Evolutionary conservation across 805 yeast genomes (phyloP), one percentile per base, ranked within the genome.

Genomic region (Nakazawaea sp.): DNA sequence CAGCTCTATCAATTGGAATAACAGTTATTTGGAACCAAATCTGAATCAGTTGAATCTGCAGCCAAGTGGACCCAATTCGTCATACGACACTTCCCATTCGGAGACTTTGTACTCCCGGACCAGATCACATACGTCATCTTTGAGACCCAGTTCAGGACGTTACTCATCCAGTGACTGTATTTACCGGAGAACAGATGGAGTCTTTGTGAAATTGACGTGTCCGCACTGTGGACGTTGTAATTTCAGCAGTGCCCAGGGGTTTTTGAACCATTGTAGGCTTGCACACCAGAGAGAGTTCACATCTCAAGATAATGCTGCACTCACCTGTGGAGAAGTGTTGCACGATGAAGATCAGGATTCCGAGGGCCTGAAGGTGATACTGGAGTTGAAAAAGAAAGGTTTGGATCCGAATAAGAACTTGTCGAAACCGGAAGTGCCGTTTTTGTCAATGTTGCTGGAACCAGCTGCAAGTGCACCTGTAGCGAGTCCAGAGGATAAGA

Each of bases 231-330:
- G 64, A 9, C 56, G 89, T 36, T 68, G 76, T 29, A 83, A 81
- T 43, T 84, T 84, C 50, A 78, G 85, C 7, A 74, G 83, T 11
- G 85, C 88, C 0, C 92, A 84, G 51, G 92, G 92, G 12, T 81
- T 84, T 46, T 66, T 82, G 26, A 84, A 82, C 53, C 94, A 84
- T 54, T 73, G 81, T 37, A 64, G 92, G 41, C 68, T 81, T 18
- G 82, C 88, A 7, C 94, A 84, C 53, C 61, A 73, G n/a, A 73
- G 70, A 38, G 85, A 78, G 40, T 82, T 72, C 44, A 70, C 79
- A 5, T 74, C 81, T 7, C 90, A 82, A 48, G 87, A 80, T 43
- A 70, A 80, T 11, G 89, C 92, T 2, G 87, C 89, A 0, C 56
- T 78, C 44, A 66, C 65, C 17, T 80, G 86, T 53, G 87, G 86